Evolutionary conservation across 495 filamentous ascomycete species (phyloP).

Genomic region (Penicillium daleae): DNA sequence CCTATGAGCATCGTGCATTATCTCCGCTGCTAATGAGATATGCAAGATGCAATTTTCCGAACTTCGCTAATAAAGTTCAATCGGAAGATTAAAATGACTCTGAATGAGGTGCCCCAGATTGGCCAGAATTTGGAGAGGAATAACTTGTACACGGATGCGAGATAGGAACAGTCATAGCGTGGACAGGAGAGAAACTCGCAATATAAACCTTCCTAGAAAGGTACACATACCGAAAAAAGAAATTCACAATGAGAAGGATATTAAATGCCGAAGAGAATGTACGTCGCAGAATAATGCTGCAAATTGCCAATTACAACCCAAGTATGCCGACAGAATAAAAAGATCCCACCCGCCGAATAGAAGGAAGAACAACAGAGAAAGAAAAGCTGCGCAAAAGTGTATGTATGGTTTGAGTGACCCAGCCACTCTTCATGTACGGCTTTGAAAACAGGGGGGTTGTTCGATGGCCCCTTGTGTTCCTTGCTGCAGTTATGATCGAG

Average conservation of each 20-base stretch:
- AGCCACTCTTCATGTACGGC: conserved; percentile 29
- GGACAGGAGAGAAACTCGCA: neutral
- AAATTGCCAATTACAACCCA: conserved; percentile 33
- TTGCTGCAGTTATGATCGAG: conserved; percentile 17
- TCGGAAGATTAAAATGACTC: neutral
- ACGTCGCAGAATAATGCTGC: conserved; percentile 32
- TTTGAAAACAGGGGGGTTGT: neutral
- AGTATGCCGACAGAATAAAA: conserved; percentile 17
- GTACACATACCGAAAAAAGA: neutral
- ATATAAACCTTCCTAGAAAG: neutral
- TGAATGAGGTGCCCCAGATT: neutral
- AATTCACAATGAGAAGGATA: conserved; percentile 17
- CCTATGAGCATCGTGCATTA: conserved; percentile 20
- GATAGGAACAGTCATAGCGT: neutral
- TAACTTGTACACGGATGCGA: conserved; percentile 18
- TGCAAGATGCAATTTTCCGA: conserved; percentile 7
- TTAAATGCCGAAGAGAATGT: conserved; percentile 25
- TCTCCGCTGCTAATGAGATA: too few species aligned
- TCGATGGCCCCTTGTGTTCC: neutral
- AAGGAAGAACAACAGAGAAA: conserved; percentile 5
- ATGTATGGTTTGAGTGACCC: conserved; percentile 30
- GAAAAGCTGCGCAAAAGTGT: conserved; percentile 12
- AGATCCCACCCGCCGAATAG: neutral
- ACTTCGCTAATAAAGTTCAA: neutral
- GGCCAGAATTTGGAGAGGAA: neutral